Base-by-base conservation (phyloP, 164 flowering plant species). In the Macadamia tetraphylla region DNA sequence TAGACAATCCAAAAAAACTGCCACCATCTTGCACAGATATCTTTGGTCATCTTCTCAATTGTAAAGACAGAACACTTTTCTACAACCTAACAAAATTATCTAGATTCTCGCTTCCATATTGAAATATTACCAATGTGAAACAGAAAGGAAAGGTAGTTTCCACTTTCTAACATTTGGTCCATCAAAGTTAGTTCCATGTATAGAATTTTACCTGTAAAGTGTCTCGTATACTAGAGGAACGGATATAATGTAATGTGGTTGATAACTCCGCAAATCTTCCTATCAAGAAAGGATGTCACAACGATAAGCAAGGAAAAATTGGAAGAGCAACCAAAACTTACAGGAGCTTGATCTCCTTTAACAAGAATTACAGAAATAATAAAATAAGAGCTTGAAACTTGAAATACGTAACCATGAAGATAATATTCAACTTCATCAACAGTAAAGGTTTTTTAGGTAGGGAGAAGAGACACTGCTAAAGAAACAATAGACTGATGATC, bases 161-260 rank as follows among this genome's bases (percentile, higher is more conserved):
- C 29, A 29, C 6, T 46, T 1, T 46, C 29, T 2, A 56, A 42
- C 29, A 58, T 35, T 10, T 58, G 31, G 64, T 68, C 52, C 58
- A 60, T n/a, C 48, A 3, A 6, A 31, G 17, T 49, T 7, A 42
- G 23, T n/a, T 52, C 61, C 56, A 53, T 14, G 60, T 65, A 23
- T 23, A 56, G 56, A 52, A 76, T 35, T 23, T 18, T 80, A 94
- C 98, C 91, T 89, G 90, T 90, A 89, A 18, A 94, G 88, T 49
- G 98, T 94, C 79, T 94, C 96, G 69, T 80, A 91, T 23, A 94
- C 87, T 66, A 94, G 76, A 58, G 98, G 98, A 80, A 91, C 98
- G 62, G 97, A 85, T 64, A 91, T 83, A 44, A 90, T 55, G 80
- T 88, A 91, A 31, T 91, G 86, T 14, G 98, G 98, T 71, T 88